Base-by-base conservation (phyloP, 108 stramenopile genomes). In the Schizochytrium sp. region DNA sequence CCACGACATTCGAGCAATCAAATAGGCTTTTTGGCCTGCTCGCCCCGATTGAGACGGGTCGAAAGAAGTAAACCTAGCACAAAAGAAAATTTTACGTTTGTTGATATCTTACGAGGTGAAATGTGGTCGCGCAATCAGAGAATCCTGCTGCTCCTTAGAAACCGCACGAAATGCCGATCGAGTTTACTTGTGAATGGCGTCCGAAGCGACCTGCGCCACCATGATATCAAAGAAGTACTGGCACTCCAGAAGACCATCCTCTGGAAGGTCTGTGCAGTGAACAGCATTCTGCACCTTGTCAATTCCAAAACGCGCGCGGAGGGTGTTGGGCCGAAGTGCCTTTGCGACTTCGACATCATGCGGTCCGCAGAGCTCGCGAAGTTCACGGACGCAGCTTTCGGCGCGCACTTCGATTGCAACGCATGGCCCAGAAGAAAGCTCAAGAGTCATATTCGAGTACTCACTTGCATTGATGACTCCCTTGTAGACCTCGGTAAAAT, bases 211-310 rank as follows among this genome's bases (percentile, higher is more conserved):
- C 8, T 69, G 63, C 2, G 34, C 14, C 10, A 23, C 63, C 63
- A 95, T 71, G 29, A 93, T 90, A 41, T 93, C 92, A 72, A 96
- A 96, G 71, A 96, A 95, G 91, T 95, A 96, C 58, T 94, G 90
- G 60, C 92, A 92, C 90, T 97, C 96, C 16, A 91, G 87, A 8
- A 89, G 89, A 16, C 95, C 95, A 90, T 96, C 96, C 55, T 92
- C 92, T 0, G 93, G 88, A 58, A 97, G 87, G 87, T 97, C 96
- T 0, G 96, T 97, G 92, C 96, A 96, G 88, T 96, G 96, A 23
- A 97, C 92, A 6, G 93, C 96, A 88, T 96, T 97, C n/a, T 88
- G 72, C 25, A 95, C 91, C 18, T 72, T 55, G 71, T 94, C 93
- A 0, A 88, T 71, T 5, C 96, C 96, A 91, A 93, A 96, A 58